A percentile compares a stretch with the other conserved stretches of the same genome.
Evolutionary conservation across 805 yeast species (phyloP).

Genomic region (Kodamaea fukazawae): DNA sequence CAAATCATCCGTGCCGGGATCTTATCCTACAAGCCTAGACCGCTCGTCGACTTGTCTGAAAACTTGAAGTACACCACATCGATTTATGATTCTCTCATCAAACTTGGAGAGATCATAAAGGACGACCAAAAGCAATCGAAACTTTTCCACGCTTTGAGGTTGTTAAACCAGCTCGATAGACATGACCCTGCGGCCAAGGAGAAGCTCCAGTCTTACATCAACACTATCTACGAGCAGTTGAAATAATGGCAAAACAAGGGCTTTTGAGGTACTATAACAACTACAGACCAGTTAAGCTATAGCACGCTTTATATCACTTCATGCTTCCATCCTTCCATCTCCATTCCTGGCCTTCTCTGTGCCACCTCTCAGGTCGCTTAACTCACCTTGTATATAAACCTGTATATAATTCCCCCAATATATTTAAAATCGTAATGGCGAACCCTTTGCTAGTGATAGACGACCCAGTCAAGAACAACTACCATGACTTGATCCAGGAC

Average conservation of each 20-base stretch:
- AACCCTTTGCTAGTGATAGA: slow-evolving; percentile 5
- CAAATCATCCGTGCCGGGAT: slow-evolving; percentile 28
- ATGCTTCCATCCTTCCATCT: background rate
- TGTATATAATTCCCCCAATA: slow-evolving; percentile 1
- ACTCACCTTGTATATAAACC: background rate
- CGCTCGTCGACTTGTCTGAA: slow-evolving; percentile 19
- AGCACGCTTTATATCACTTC: too few relatives aligned
- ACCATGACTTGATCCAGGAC: slow-evolving; percentile 1
- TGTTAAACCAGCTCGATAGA: slow-evolving; percentile 4
- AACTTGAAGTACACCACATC: slow-evolving; percentile 15
- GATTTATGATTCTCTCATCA: slow-evolving; percentile 22
- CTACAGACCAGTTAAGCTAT: too few relatives aligned
- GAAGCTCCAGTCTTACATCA: slow-evolving; percentile 5
- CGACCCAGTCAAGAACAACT: slow-evolving; percentile 4
- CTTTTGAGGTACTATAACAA: too few relatives aligned
- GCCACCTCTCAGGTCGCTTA: too few relatives aligned
- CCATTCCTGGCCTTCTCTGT: too few relatives aligned
- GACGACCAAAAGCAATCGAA: background rate
- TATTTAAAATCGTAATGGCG: background rate
- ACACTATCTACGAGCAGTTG: background rate
- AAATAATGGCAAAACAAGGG: too few relatives aligned
- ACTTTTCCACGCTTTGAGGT: slow-evolving; percentile 7
- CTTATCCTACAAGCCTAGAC: slow-evolving; percentile 26
- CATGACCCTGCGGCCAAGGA: slow-evolving; percentile 5
- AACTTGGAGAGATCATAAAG: slow-evolving; percentile 14